Conservation (phyloP, 257 asterid species). For the Linderniella brevidens region DNA sequence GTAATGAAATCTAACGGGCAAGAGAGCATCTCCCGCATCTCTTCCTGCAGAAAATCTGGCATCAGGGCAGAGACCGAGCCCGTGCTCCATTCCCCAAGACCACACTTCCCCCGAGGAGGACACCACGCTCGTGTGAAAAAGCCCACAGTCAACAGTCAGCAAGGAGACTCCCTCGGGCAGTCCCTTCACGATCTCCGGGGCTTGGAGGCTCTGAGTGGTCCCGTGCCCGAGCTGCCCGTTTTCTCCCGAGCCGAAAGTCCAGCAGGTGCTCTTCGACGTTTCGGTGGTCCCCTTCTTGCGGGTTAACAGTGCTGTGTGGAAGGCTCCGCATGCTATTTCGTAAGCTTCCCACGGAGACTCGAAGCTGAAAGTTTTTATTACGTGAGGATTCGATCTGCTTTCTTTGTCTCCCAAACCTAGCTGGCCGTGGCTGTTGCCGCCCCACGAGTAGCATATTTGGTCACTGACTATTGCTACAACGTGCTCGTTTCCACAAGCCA, state of each 20-base stretch:
- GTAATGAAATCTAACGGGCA: conserved; percentile 35
- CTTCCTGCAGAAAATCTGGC: conserved; percentile 51
- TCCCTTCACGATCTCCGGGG: conserved; percentile 44
- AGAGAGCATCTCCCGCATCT: conserved; percentile 72
- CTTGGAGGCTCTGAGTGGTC: conserved; percentile 28
- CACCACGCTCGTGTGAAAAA: conserved; percentile 69
- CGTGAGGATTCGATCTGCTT: conserved; percentile 42
- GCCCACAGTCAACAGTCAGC: conserved; percentile 66
- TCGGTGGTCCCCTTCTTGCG: conserved; percentile 35
- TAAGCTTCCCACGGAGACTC: conserved; percentile 58
- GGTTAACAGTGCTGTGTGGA: conserved; percentile 63
- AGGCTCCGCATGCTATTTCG: conserved; percentile 73
- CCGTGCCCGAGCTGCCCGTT: conserved; percentile 97
- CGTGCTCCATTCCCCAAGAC: conserved; percentile 99
- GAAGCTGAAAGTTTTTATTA: conserved; percentile 28
- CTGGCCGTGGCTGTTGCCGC: conserved; percentile 72
- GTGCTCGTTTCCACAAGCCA: conserved; percentile 88
- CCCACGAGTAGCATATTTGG: conserved; percentile 79
- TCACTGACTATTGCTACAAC: conserved; percentile 64
- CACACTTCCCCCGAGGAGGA: conserved; percentile 76
- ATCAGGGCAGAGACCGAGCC: conserved; percentile 81
- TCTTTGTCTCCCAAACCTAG: conserved; percentile 73
- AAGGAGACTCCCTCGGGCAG: conserved; percentile 37
- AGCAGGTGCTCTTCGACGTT: conserved; percentile 47
- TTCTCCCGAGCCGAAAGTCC: conserved; percentile 85